Base-by-base conservation (phyloP, 768 basidiomycete species). In the Pulveroboletus ravenelii region DNA sequence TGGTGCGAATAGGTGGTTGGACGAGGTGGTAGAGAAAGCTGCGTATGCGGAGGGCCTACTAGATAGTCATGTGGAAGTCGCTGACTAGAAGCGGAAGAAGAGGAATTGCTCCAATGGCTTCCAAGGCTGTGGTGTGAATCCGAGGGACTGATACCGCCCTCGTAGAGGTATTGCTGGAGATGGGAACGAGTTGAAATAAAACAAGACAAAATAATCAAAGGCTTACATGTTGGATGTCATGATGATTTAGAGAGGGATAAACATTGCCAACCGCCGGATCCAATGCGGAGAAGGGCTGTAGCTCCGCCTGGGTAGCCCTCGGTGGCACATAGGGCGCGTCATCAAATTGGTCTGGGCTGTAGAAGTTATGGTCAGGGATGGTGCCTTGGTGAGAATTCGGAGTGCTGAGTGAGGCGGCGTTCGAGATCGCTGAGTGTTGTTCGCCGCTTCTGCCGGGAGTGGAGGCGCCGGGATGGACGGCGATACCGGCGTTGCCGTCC, bases 281-380 rank as follows among this genome's bases (percentile, higher is more conserved):
- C 29, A 50, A 47, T 41, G 53, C 50, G 50, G 57, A 45, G 45
- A 55, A 59, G 32, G 27, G 0, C 8, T 53, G 55, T 20, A 55
- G 56, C 55, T 58, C 52, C 44, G 59, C 41, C 48, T 62, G 66
- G 13, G 42, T 32, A 15, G 32, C 4, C 34, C 68, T 59, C 12
- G 62, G 66, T 39, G 66, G 66, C 36, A 68, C 55, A 38, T 69
- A 68, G 0, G 66, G 68, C 1, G 66, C 8, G 5, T 68, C 68
- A 43, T 64, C 56, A 38, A 61, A 61, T n/a, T 54, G 38, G 15
- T 64, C 62, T 42, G 58, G 45, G 14, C 44, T 36, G 23, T 39
- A 30, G 45, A 64, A 48, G 48, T 50, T 40, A 20, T 48, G 42
- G 44, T 55, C 43, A 25, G 50, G 37, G 37, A 48, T 27, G n/a